Base-by-base conservation (phyloP, 352 stramenopile genomes). In the Globisporangium solare region DNA sequence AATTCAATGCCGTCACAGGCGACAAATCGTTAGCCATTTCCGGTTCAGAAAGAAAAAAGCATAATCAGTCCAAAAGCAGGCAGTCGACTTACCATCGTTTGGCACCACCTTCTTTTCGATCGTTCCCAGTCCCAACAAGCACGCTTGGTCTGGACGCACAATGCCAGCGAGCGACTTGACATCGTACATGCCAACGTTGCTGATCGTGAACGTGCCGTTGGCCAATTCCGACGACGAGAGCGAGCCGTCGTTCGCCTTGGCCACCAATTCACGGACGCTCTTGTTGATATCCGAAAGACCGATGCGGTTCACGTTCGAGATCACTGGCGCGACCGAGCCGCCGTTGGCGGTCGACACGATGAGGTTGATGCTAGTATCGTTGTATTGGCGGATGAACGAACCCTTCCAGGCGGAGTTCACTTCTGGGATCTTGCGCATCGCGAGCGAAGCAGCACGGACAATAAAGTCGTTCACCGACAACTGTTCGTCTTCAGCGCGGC, bases 391-490 rank as follows among this genome's bases (percentile, higher is more conserved):
- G 51, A 99, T 96, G 60, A 97, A 96, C 59, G 76, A 89, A 64
- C 84, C 79, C 63, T 89, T 83, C 79, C 79, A 94, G 58, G 73
- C 75, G 61, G 69, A 97, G 75, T 93, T 93, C 51, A 83, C 90
- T 61, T 97, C 89, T 6, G 97, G 97, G 43, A 99, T 90, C 74
- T 99, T 97, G 58, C 94, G 83, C 62, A 99, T 93, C 12, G 97
- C 96, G 47, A 99, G 76, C 41, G 96, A 97, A 15, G 83, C 94
- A 31, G 94, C 94, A 54, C 96, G 96, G 61, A 99, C 95, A 52
- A 99, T 84, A 62, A 99, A 91, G 70, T 99, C 97, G 74, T 99
- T 99, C 47, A 99, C 96, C 10, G 93, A 98, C 20, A 99, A 86
- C 68, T 99, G 54, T 69, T 82, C 60, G 56, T 89, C 75, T 82